These are phyloP conservation scores for Schwanniomyces yamadae DNA, from an alignment of 805 yeast genomes.

Conservation along the genomic window DNA sequence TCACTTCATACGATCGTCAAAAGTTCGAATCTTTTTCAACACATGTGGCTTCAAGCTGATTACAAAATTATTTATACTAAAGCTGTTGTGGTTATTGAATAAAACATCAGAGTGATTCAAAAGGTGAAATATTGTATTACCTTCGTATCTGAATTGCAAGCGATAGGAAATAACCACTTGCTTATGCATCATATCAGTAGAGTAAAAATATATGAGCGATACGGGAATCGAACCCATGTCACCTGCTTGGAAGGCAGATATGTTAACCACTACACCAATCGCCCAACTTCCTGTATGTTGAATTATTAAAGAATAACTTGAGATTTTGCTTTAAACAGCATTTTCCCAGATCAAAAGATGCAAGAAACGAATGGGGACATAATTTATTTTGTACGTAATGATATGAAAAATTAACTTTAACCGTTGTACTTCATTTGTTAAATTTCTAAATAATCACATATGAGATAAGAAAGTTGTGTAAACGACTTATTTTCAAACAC, in stretches of 20 bases:
- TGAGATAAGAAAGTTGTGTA: too few relatives aligned
- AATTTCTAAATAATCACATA: not conserved
- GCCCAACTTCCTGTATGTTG: conserved; percentile 40
- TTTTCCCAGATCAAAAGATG: not conserved
- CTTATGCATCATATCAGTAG: too few relatives aligned
- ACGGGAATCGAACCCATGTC: conserved; percentile 95
- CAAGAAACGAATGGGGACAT: not conserved
- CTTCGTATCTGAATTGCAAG: too few relatives aligned
- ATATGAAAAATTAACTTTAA: too few relatives aligned
- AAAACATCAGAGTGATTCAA: too few relatives aligned
- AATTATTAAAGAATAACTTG: not conserved
- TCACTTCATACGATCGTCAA: too few relatives aligned
- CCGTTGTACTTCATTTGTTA: not conserved
- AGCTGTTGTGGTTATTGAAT: too few relatives aligned
- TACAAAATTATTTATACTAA: too few relatives aligned
- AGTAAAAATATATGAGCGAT: conserved; percentile 76
- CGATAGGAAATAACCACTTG: not conserved
- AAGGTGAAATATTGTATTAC: too few relatives aligned
- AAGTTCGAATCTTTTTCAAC: too few relatives aligned
- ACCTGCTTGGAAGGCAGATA: conserved; percentile 91
- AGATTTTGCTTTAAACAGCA: not conserved
- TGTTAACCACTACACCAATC: conserved; percentile 92
- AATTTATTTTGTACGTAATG: not conserved
- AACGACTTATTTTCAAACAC: too few relatives aligned
- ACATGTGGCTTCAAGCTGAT: too few relatives aligned